Evolutionary conservation across 768 basidiomycete species (phyloP).

Genomic region (Mrakia frigida): DNA sequence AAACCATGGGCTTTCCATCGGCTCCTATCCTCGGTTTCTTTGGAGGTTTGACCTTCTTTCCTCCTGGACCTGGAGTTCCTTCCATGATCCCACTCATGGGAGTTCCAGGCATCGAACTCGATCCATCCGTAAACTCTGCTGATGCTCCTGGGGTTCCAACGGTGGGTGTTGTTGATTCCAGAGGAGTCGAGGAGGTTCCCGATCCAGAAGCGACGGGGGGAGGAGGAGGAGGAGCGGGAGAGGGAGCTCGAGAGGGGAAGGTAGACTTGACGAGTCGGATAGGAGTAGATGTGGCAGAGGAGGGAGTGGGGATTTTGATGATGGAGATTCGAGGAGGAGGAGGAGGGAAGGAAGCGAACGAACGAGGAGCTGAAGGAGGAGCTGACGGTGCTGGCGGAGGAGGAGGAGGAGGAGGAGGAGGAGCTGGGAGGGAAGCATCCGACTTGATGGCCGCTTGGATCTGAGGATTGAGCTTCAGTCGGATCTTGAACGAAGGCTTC

Average conservation of each 20-base stretch:
- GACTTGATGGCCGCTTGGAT: neutral
- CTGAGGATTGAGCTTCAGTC: slow-evolving; percentile 25
- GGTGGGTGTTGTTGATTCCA: neutral
- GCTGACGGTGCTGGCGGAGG: neutral
- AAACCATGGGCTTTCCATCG: slow-evolving; percentile 23
- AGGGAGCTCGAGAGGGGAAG: neutral
- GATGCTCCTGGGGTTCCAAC: neutral
- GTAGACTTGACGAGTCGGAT: neutral
- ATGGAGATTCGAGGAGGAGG: neutral
- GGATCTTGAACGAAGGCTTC: slow-evolving; percentile 27
- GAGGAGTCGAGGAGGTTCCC: neutral
- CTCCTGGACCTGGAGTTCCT: neutral
- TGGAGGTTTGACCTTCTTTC: neutral
- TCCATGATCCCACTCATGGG: slow-evolving; percentile 2
- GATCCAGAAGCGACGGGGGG: slow-evolving; percentile 6
- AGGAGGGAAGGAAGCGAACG: neutral
- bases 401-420: slow-evolving; percentile 9
- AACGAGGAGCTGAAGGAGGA: neutral
- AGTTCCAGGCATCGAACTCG: neutral
- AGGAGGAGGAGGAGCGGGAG: neutral
- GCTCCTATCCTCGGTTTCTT: slow-evolving; percentile 7
- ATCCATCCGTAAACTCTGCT: neutral
- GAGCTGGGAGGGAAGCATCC: neutral
- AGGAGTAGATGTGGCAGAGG: neutral
- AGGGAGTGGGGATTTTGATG: neutral